Conservation (phyloP, 2,329 filamentous ascomycete genomes). For the Aspergillus fijiensis region DNA sequence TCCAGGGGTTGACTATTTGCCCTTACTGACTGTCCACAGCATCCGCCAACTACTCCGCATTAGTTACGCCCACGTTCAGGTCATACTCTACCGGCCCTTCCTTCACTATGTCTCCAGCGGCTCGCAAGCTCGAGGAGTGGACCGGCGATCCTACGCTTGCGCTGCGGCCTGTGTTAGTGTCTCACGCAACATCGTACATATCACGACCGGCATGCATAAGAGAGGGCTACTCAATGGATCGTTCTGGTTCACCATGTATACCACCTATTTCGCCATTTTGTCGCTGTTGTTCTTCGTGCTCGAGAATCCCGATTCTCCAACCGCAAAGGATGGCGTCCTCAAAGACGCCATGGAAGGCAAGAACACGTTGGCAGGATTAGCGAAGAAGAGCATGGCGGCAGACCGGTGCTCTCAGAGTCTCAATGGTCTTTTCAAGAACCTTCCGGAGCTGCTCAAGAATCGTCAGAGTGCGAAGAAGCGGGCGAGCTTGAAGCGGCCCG, state of each 20-base stretch:
- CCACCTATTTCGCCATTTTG: slow-evolving; percentile 65
- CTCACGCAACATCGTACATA: slow-evolving; percentile 65
- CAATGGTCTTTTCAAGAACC: slow-evolving; percentile 74
- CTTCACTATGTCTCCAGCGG: slow-evolving; percentile 61
- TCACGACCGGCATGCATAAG: slow-evolving; percentile 64
- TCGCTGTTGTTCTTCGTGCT: slow-evolving; percentile 64
- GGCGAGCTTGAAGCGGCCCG: slow-evolving; percentile 51
- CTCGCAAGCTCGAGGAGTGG: slow-evolving; percentile 52
- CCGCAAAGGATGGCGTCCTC: slow-evolving; percentile 69
- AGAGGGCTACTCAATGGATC: slow-evolving; percentile 60
- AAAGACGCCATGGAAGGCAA: slow-evolving; percentile 82
- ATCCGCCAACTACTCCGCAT: slow-evolving; percentile 62
- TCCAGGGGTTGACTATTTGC: background rate
- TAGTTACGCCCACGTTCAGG: slow-evolving; percentile 63
- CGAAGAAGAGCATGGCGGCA: slow-evolving; percentile 82
- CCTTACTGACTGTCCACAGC: slow-evolving; percentile 33
- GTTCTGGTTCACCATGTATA: slow-evolving; percentile 70
- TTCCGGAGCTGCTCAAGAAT: slow-evolving; percentile 70
- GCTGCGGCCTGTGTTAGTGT: slow-evolving; percentile 66
- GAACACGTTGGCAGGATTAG: slow-evolving; percentile 75
- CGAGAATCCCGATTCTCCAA: slow-evolving; percentile 62
- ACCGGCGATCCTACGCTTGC: slow-evolving; percentile 64
- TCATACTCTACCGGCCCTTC: slow-evolving; percentile 65
- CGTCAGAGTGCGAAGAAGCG: slow-evolving; percentile 47
- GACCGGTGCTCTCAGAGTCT: slow-evolving; percentile 79